These are phyloP conservation scores for Boletus speciosus DNA, from an alignment of 768 basidiomycete species.

Conservation along the genomic window DNA sequence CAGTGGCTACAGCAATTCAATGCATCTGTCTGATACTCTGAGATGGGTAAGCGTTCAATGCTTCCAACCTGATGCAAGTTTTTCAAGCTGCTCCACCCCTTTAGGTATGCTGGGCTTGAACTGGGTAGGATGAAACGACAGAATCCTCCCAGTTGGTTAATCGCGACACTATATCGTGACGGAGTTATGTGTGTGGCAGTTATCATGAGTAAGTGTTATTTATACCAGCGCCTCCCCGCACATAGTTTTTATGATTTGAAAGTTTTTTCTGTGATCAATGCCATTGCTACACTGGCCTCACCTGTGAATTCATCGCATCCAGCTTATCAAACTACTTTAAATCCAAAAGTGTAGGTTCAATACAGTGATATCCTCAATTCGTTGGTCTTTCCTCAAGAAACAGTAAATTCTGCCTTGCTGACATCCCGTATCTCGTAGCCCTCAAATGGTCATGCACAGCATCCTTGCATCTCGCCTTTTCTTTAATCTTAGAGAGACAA, in stretches of 20 bases:
- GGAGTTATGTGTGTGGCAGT: slow-evolving; percentile 17
- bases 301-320: background rate
- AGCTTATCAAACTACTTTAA: background rate
- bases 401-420: background rate
- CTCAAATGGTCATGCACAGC: slow-evolving; percentile 22
- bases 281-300: slow-evolving; percentile 6
- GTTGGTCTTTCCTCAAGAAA: slow-evolving; percentile 2
- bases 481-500: slow-evolving; percentile 22
- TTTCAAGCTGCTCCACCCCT: background rate
- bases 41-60: slow-evolving; percentile 6
- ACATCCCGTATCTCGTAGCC: slow-evolving; percentile 4
- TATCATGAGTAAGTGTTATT: slow-evolving; percentile 9
- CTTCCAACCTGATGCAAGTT: background rate
- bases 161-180: slow-evolving; percentile 16
- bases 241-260: background rate
- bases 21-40: slow-evolving; percentile 11
- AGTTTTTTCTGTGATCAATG: slow-evolving; percentile 19
- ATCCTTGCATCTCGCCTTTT: slow-evolving; percentile 25
- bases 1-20: slow-evolving; percentile 5
- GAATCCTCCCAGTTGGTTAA: slow-evolving; percentile 1
- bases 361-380: slow-evolving; percentile 16
- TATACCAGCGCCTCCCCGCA: background rate
- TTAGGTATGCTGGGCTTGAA: slow-evolving; percentile 19
- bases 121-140: slow-evolving; percentile 13
- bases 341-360: slow-evolving; percentile 4